Conservation (phyloP, 2,329 filamentous ascomycete genomes). For the Westerdykella aurantiaca region DNA sequence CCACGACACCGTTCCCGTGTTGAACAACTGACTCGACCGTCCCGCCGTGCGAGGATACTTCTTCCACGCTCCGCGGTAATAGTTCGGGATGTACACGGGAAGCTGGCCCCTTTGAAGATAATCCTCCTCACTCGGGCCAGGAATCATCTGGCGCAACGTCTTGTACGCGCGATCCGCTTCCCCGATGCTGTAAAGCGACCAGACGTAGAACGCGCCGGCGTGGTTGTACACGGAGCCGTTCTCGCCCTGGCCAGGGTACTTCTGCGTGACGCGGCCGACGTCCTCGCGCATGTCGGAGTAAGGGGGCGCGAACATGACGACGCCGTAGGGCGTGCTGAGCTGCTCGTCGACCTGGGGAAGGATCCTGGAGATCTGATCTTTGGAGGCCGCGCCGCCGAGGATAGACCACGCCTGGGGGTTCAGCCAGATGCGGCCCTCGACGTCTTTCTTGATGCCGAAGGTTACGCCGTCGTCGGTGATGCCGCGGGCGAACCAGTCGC, state of each 20-base stretch:
- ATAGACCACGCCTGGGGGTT: slow-evolving; percentile 55
- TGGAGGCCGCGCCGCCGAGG: slow-evolving; percentile 47
- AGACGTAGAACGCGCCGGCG: slow-evolving; percentile 51
- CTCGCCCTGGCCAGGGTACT: slow-evolving; percentile 54
- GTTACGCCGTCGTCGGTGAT: slow-evolving; percentile 52
- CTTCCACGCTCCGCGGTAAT: slow-evolving; percentile 51
- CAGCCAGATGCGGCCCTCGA: slow-evolving; percentile 54
- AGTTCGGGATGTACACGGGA: slow-evolving; percentile 55
- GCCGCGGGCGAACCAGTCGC: slow-evolving; percentile 53
- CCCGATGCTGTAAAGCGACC: slow-evolving; percentile 49
- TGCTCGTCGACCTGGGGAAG: slow-evolving; percentile 48
- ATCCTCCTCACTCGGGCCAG: slow-evolving; percentile 49
- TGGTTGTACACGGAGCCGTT: slow-evolving; percentile 57
- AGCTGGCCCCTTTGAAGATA: slow-evolving; percentile 51
- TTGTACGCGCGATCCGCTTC: slow-evolving; percentile 48
- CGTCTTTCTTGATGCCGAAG: slow-evolving; percentile 49
- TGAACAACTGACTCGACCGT: slow-evolving; percentile 53
- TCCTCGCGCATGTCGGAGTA: slow-evolving; percentile 54
- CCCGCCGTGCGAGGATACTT: slow-evolving; percentile 50
- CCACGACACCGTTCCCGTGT: slow-evolving; percentile 55
- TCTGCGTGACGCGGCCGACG: slow-evolving; percentile 54
- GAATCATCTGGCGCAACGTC: slow-evolving; percentile 50
- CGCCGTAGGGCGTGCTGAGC: slow-evolving; percentile 50
- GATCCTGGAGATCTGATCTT: slow-evolving; percentile 42
- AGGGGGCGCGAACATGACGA: slow-evolving; percentile 52